Evolutionary conservation across 2,329 filamentous ascomycete species (phyloP), one percentile per base, ranked within the genome.

Genomic region (Triangularia verruculosa): DNA sequence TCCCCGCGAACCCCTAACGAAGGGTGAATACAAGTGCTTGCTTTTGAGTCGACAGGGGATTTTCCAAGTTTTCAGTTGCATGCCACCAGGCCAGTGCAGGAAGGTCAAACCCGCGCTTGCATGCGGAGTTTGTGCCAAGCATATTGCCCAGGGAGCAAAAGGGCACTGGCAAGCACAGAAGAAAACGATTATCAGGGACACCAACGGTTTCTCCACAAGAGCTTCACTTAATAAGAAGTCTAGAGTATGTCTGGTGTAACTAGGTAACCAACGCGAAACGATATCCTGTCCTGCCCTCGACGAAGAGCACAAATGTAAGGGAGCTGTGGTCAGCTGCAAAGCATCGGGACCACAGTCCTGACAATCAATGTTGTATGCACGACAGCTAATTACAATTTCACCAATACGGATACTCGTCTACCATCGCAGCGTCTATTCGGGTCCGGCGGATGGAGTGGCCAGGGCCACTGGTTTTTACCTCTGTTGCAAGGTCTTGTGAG

Each of bases 1-100:
- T 32, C 30, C 30, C 54, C 27, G 15, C 27, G 8, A 3, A 54
- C 24, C 47, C n/a, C 12, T 11, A 11, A 25, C 22, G 53, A 17
- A n/a, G 53, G 53, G 53, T 17, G 11, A 54, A 54, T 27, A 34
- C 27, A n/a, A n/a, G n/a, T 54, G 30, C 56, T 34, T 34, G 28
- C n/a, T 47, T 47, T 20, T 47, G 5, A 32, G 17, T 34, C 56
- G 27, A 25, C 56, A 57, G 34, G 57, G 57, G 6, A 27, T 52
- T 11, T 59, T 59, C 57, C 57, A 59, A 59, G 57, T 43, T 59
- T 52, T 32, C 11, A 47, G n/a, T 47, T 8, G 39, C 39, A 47
- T 47, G n/a, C n/a, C n/a, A 47, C 39, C n/a, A 47, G 5, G 13
- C 12, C 52, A 54, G 15, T 28, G n/a, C 8, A 55, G 24, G 24